Conservation (phyloP, 140 eudicot genomes). For the Erigeron philadelphicus region DNA sequence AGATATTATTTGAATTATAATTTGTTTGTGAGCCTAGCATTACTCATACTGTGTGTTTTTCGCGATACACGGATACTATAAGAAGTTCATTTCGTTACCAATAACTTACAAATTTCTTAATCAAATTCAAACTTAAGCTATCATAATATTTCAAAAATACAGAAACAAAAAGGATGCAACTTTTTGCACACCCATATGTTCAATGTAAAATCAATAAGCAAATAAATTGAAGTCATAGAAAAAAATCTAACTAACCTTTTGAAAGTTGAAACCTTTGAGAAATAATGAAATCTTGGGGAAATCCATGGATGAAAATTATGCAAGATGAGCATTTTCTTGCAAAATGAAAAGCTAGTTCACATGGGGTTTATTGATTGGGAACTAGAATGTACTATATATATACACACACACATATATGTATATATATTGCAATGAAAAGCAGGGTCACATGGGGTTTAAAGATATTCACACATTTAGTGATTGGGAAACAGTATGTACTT, state of each 20-base stretch:
- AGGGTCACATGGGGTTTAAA: background rate
- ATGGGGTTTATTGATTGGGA: conserved; percentile 9
- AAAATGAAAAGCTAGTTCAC: conserved; percentile 9
- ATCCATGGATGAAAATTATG: conserved; percentile 47
- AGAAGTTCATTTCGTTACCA: background rate
- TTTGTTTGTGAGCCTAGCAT: no score
- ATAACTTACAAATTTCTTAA: background rate
- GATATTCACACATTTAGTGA: conserved; percentile 13
- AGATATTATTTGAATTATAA: no score
- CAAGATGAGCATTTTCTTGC: conserved; percentile 40
- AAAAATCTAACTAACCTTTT: conserved; percentile 35
- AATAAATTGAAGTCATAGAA: background rate
- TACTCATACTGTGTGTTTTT: no score
- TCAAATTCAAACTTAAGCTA: background rate
- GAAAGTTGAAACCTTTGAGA: conserved; percentile 27
- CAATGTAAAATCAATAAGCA: background rate
- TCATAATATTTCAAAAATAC: background rate
- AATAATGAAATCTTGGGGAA: conserved; percentile 24
- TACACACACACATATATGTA: background rate
- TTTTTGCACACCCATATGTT: background rate
- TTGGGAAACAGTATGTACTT: background rate
- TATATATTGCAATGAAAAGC: background rate
- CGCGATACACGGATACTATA: no score
- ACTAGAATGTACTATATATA: background rate
- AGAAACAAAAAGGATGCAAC: no score